phyloP scores from a whole-genome alignment of 306 rosid species.

The Casuarina glauca region DNA sequence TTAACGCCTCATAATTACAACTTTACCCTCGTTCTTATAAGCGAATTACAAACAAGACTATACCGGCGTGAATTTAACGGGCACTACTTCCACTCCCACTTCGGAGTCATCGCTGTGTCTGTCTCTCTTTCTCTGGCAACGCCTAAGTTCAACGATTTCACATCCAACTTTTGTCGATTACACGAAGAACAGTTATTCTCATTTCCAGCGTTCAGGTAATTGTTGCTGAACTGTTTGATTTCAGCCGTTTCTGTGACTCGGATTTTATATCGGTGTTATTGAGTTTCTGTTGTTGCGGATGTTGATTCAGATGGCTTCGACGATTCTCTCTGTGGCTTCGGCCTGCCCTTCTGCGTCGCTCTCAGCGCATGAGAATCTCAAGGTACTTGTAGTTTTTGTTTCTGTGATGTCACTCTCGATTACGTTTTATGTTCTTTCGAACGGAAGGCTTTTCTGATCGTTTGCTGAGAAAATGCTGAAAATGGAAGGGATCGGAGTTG shows the following conservation, averaged over 20 bases:
- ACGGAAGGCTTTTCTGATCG: background rate
- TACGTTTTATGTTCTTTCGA: background rate
- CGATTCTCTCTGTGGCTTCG: conserved; percentile 56
- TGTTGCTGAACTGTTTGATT: background rate
- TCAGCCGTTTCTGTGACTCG: background rate
- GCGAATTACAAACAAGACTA: background rate
- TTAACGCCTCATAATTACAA: background rate
- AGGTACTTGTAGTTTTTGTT: conserved; percentile 34
- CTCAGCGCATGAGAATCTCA: conserved; percentile 36
- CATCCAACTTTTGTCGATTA: background rate
- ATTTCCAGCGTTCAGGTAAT: background rate
- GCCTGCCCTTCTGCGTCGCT: conserved; percentile 50
- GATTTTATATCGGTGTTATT: conserved; percentile 2
- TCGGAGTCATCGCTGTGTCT: conserved; percentile 11
- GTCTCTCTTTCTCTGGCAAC: background rate
- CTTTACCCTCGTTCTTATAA: background rate
- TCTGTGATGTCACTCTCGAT: background rate
- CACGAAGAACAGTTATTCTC: background rate
- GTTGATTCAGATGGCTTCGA: conserved; percentile 52
- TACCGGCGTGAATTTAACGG: background rate
- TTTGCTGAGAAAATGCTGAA: conserved; percentile 17
- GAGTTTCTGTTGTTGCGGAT: background rate
- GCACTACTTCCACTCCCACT: background rate
- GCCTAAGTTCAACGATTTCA: background rate
- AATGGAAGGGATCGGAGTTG: background rate